Base-by-base conservation (phyloP, 768 basidiomycete species). In the Termitomyces sp. region DNA sequence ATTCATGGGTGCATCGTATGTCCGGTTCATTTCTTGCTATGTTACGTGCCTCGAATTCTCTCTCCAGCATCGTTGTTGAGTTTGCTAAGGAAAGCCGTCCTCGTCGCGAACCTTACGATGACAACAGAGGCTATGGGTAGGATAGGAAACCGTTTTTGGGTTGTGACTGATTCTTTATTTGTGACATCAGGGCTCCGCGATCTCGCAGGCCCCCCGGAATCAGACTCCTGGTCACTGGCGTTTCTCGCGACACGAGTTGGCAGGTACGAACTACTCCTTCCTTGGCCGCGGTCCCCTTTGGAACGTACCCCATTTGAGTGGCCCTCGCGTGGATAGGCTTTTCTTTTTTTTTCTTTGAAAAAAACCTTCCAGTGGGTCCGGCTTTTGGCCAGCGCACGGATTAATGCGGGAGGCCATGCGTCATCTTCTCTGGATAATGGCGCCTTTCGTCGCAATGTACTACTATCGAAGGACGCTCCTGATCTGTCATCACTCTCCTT, bases 191-290 rank as follows among this genome's bases (percentile, higher is more conserved):
- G 60, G 82, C 82, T 45, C 76, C 84, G 41, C 85, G 91, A 44
- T 77, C 88, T 39, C 84, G 89, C 47, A 79, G 91, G 56, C 90
- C 91, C 57, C 85, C 88, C 58, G 92, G 92, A 9, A 83, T 88
- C 59, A 87, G 94, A 64, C 78, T 98, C 56, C 79, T 89, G 60
- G 92, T 99, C 58, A 83, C 88, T 39, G 93, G 93, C 55, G 83
- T 98, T 62, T 92, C 94, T 64, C 87, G 90, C 69, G 92, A 95
- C 70, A 96, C 94, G 47, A 97, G 94, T 73, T 98, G 95, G 95
- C 95, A 98, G 94, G 95, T 98, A 86, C 77, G 90, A 69, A 63
- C 60, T 71, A 67, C 70, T 69, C 69, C 65, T 58, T 60, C 64
- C 60, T 60, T 57, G 63, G 57, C 55, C 59, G 60, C 58, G 59